Evolutionary conservation across 345 rosid genomes (phyloP).

Genomic region (Diplotaxis tenuifolia): DNA sequence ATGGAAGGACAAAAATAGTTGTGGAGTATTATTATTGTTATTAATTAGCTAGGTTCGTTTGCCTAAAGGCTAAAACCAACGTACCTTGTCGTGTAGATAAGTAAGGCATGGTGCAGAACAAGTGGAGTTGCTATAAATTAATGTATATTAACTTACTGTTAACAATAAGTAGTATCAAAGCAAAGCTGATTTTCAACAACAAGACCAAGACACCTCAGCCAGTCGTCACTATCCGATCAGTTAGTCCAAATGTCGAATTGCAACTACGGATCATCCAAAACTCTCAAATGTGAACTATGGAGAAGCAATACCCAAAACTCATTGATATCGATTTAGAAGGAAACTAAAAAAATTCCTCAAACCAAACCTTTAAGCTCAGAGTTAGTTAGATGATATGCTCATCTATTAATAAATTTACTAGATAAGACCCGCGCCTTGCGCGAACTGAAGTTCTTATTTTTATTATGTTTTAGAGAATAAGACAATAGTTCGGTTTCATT

Average conservation of each 20-base stretch:
- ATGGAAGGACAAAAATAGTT: conserved; percentile 23
- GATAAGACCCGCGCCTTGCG: too few species aligned
- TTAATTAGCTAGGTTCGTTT: neutral
- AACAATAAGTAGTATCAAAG: neutral
- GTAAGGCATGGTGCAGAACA: neutral
- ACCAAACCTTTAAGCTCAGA: neutral
- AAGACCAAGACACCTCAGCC: too few species aligned
- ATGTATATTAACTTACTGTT: neutral
- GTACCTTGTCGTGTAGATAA: neutral
- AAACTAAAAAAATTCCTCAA: conserved; percentile 14
- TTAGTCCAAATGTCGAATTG: neutral
- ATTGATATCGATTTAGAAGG: conserved; percentile 2
- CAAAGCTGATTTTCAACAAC: too few species aligned
- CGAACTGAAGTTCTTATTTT: too few species aligned
- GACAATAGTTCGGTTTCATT: too few species aligned
- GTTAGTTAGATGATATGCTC: conserved; percentile 3
- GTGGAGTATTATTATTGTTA: neutral
- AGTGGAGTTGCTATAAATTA: too few species aligned
- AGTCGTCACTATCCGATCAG: neutral
- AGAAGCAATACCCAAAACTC: neutral
- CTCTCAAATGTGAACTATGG: neutral
- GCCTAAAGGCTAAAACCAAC: neutral
- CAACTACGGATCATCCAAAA: neutral
- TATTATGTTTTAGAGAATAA: too few species aligned
- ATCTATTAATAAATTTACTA: neutral